Base-by-base conservation (phyloP, 208 protist genomes). In the Naegleria gruberi region DNA sequence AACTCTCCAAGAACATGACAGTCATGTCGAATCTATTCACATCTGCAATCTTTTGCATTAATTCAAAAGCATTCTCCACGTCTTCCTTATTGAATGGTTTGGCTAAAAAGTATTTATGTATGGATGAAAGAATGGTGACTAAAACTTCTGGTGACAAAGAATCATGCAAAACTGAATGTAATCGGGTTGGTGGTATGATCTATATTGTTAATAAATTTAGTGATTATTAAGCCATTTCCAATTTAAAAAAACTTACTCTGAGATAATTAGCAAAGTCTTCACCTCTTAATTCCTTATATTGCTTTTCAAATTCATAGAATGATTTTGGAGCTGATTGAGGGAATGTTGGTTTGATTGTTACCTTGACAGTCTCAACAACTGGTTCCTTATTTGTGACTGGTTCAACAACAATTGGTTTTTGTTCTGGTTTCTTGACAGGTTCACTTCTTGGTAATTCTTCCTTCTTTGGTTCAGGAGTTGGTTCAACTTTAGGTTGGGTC, bases 301-400 rank as follows among this genome's bases (percentile, higher is more conserved):
- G 8, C n/a, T 46, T 86, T 86, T 86, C 82, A 46, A 86, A 86
- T 40, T 86, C 82, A 46, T 46, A 86, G 15, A 40, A 86, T 46
- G 34, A 42, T 46, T 46, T 86, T 42, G 82, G 82, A 7, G 82
- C 42, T n/a, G 15, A 1, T 46, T 23, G 19, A 42, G 82, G 82
- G 17, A 86, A 30, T 86, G 15, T 46, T 26, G 42, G 23, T 46
- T 43, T 43, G 41, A 86, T 42, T n/a, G 43, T 42, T 30, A 65
- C 30, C 0, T 10, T 65, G 51, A 65, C 6, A 30, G 51, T 65
- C 51, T 65, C 51, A n/a, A n/a, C n/a, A n/a, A n/a, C n/a, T 65
- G 51, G 51, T 10, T 30, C 12, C 6, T 10, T 30, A 65, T 10
- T 19, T 65, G 51, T 65, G 15, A 23, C 2, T 65, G 51, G 30